Percentiles rank a stretch among this genome's conserved stretches.
Conservation (phyloP, 768 basidiomycete genomes). For the Neoboletus brunneissimus region DNA sequence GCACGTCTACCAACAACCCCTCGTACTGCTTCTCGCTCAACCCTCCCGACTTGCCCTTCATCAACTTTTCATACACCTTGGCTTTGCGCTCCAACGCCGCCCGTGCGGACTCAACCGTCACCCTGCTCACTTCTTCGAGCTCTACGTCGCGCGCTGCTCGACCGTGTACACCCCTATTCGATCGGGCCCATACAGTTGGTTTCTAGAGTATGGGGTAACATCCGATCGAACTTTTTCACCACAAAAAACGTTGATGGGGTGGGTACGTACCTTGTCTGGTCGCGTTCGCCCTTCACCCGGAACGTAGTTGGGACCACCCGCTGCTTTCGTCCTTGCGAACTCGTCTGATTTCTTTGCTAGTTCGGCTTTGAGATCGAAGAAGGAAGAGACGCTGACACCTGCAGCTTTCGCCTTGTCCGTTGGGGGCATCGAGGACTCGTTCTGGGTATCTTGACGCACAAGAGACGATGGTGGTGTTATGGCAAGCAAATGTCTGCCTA, state of each 20-base stretch:
- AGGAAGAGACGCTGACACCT: conserved; percentile 69
- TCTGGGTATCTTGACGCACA: conserved; percentile 2
- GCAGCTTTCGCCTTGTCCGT: conserved; percentile 59
- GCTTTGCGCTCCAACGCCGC: conserved; percentile 75
- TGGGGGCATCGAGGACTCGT: conserved; percentile 39
- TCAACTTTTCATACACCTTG: conserved; percentile 74
- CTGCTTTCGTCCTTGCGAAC: conserved; percentile 60
- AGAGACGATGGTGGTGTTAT: neutral
- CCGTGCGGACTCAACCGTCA: conserved; percentile 69
- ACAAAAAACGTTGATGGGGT: neutral
- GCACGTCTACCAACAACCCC: conserved; percentile 71
- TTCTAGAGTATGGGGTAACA: conserved; percentile 45
- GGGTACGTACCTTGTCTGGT: conserved; percentile 60
- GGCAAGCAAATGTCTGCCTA: neutral
- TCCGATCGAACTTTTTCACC: no score
- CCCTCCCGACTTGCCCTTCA: conserved; percentile 75
- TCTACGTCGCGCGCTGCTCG: conserved; percentile 69
- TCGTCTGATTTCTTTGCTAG: conserved; percentile 52
- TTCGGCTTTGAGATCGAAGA: conserved; percentile 76
- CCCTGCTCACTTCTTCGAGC: conserved; percentile 63
- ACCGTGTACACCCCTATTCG: conserved; percentile 68
- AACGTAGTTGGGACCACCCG: conserved; percentile 48
- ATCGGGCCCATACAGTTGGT: conserved; percentile 70
- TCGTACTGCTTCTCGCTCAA: conserved; percentile 73
- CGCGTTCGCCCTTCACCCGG: conserved; percentile 59